Conservation (phyloP, 108 stramenopile species). For the Cylindrotheca closterium region DNA sequence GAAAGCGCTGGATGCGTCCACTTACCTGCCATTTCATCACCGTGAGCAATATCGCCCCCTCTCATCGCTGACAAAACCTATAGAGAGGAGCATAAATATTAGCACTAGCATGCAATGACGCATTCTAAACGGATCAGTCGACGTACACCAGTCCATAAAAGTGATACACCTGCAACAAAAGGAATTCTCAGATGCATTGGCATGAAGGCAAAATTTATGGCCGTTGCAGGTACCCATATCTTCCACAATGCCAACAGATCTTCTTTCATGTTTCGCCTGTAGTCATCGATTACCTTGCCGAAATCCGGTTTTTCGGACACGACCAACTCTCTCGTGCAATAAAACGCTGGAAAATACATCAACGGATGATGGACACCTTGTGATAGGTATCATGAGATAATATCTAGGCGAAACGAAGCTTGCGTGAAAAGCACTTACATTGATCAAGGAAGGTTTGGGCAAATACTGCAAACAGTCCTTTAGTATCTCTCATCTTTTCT, state of each 20-base stretch:
- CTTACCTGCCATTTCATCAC: conserved; percentile 51
- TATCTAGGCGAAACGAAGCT: conserved; percentile 37
- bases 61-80: conserved; percentile 72
- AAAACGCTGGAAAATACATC: conserved; percentile 93
- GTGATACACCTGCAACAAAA: conserved; percentile 74
- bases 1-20: too few relatives aligned
- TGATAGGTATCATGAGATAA: conserved; percentile 57
- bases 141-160: conserved; percentile 79
- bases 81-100: not conserved
- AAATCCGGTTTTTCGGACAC: conserved; percentile 67
- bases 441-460: conserved; percentile 46
- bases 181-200: conserved; percentile 89
- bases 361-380: conserved; percentile 78
- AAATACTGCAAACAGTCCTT: conserved; percentile 44
- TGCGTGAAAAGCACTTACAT: conserved; percentile 8
- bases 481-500: conserved; percentile 70
- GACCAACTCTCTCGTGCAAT: conserved; percentile 77
- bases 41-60: conserved; percentile 75
- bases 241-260: conserved; percentile 83
- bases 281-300: conserved; percentile 42
- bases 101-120: too few relatives aligned
- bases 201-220: conserved; percentile 91
- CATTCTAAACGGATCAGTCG: not conserved
- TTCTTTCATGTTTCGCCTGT: conserved; percentile 71
- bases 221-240: conserved; percentile 83